These are phyloP conservation scores for Lactarius tabidus DNA, from an alignment of 768 basidiomycete species.

Conservation along the genomic window DNA sequence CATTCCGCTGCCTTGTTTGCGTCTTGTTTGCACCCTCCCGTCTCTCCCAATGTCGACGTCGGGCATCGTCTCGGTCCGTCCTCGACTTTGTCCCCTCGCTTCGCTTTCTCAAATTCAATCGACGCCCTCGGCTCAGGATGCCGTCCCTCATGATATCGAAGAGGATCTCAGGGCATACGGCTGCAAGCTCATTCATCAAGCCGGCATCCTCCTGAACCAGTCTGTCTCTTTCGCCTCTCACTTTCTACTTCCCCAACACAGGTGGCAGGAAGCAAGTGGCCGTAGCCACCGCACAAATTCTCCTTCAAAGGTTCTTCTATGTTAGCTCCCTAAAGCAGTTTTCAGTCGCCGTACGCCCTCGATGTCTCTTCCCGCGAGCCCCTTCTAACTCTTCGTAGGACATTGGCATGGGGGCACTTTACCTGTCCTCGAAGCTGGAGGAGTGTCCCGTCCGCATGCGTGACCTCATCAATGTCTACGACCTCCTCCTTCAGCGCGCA, in stretches of 20 bases:
- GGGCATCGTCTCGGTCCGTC: conserved; percentile 9
- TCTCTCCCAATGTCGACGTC: conserved; percentile 6
- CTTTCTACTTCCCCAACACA: conserved; percentile 13
- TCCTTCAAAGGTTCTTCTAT: conserved; percentile 97
- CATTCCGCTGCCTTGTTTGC: conserved; percentile 23
- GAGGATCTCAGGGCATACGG: conserved; percentile 87
- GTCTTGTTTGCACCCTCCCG: conserved; percentile 23
- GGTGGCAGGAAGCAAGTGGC: conserved; percentile 87
- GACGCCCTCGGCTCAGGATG: conserved; percentile 80
- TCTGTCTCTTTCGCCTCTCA: conserved; percentile 37
- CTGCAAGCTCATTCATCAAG: conserved; percentile 92
- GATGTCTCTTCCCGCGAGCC: not conserved
- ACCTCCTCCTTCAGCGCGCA: conserved; percentile 77
- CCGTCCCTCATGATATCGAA: conserved; percentile 75
- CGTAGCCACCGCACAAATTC: conserved; percentile 91
- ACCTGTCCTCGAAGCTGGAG: conserved; percentile 86
- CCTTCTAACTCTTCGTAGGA: conserved; percentile 47
- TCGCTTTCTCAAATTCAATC: conserved; percentile 71
- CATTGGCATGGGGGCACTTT: conserved; percentile 83
- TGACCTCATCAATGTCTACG: conserved; percentile 92
- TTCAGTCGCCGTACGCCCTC: conserved; percentile 73
- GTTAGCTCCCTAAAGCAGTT: conserved; percentile 94
- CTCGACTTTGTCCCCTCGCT: conserved; percentile 70
- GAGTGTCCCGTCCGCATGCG: conserved; percentile 90
- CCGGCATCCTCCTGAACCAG: conserved; percentile 89